Conservation (phyloP, 2,329 filamentous ascomycete genomes). For the Aspergillus pseudoterreus region DNA sequence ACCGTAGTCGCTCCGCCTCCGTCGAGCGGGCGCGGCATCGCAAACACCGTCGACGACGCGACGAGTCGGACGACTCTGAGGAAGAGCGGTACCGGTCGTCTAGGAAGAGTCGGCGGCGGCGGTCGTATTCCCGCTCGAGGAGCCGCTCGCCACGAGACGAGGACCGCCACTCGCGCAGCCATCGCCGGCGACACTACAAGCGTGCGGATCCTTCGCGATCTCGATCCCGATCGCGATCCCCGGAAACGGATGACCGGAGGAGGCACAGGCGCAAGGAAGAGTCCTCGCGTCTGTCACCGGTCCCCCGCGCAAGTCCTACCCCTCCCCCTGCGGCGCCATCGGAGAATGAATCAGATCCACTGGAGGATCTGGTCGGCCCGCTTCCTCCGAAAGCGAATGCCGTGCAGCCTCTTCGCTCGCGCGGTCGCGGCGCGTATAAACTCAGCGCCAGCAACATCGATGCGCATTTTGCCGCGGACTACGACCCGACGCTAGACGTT, state of each 20-base stretch:
- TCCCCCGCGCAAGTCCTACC: conserved; percentile 1
- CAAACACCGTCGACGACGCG: conserved; percentile 19
- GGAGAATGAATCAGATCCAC: conserved; percentile 59
- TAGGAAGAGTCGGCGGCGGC: conserved; percentile 11
- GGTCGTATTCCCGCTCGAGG: conserved; percentile 19
- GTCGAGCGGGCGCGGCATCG: conserved; percentile 21
- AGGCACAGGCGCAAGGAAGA: conserved; percentile 12
- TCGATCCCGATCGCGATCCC: conserved; percentile 17
- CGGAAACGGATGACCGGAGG: not conserved
- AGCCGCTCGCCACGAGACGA: conserved; percentile 17
- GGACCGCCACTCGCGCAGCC: conserved; percentile 10
- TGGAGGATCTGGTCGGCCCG: conserved; percentile 75
- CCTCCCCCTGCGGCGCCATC: not conserved
- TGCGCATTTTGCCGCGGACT: conserved; percentile 67
- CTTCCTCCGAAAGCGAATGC: conserved; percentile 46
- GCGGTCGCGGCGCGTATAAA: conserved; percentile 66
- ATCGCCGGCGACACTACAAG: conserved; percentile 11
- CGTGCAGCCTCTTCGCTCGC: conserved; percentile 46
- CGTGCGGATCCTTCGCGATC: conserved; percentile 20
- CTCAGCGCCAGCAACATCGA: conserved; percentile 67
- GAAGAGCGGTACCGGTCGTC: conserved; percentile 15
- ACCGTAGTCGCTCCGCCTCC: conserved; percentile 25
- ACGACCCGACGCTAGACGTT: conserved; percentile 51
- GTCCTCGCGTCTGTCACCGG: conserved; percentile 3
- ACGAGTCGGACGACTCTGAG: conserved; percentile 17